These are phyloP conservation scores for Lachnellula hyalina DNA, from an alignment of 2,329 filamentous ascomycete genomes.

Conservation along the genomic window DNA sequence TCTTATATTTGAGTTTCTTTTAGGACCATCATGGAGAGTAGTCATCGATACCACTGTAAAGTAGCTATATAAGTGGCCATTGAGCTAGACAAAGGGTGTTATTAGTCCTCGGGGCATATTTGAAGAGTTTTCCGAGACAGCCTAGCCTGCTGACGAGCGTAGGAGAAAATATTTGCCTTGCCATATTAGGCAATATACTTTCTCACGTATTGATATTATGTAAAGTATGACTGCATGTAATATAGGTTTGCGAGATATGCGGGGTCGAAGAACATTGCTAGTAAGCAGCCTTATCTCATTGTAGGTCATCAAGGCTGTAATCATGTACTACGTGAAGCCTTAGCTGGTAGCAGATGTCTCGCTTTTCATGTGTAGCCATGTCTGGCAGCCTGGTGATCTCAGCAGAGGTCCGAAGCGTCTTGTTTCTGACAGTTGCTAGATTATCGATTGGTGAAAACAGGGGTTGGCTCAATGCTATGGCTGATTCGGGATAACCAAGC, in stretches of 20 bases:
- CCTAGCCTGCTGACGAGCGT: neutral
- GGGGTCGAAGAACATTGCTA: neutral
- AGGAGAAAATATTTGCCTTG: neutral
- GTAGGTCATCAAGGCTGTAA: neutral
- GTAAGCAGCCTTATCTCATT: neutral
- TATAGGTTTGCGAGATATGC: neutral
- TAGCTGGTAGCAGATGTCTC: neutral
- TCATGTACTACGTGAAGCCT: conserved; percentile 1
- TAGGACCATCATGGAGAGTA: too few species aligned
- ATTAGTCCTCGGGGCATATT: too few species aligned
- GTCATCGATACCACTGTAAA: too few species aligned
- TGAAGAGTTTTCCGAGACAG: neutral
- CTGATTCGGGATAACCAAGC: conserved; percentile 15
- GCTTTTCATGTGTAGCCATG: neutral
- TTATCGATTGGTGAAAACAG: neutral
- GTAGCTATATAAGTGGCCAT: too few species aligned
- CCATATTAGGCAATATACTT: neutral
- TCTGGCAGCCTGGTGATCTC: neutral
- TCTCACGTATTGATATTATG: neutral
- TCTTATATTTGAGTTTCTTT: too few species aligned
- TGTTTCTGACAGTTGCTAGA: neutral
- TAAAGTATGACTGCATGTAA: conserved; percentile 4
- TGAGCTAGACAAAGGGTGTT: too few species aligned
- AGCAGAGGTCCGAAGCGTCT: neutral
- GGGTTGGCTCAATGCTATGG: neutral